Evolutionary conservation across 1,139 yeast genomes (phyloP).

Genomic region (Zygoascus hellenicus): DNA sequence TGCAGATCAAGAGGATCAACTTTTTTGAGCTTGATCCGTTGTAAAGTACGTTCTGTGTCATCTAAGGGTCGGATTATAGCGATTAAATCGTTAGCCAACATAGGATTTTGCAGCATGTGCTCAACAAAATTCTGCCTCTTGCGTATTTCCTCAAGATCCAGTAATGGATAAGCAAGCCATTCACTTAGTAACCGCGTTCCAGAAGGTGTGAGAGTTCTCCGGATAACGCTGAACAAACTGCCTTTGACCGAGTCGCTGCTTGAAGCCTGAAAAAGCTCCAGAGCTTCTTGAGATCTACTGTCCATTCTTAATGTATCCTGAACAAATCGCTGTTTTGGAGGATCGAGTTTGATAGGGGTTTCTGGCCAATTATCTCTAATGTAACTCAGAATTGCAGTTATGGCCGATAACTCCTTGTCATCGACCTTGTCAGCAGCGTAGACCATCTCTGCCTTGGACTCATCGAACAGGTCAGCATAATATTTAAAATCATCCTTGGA

Average conservation of each 20-base stretch:
- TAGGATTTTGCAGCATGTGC: constrained; percentile 42
- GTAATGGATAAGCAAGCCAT: constrained; percentile 81
- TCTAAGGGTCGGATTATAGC: constrained; percentile 33
- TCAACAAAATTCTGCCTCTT: constrained; percentile 59
- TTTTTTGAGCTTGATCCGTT: constrained; percentile 42
- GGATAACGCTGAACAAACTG: constrained; percentile 60
- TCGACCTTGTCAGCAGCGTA: constrained; percentile 22
- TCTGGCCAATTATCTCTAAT: constrained; percentile 55
- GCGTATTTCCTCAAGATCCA: constrained; percentile 50
- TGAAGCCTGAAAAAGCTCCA: constrained; percentile 60
- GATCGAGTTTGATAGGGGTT: constrained; percentile 42
- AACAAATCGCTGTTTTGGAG: constrained; percentile 48
- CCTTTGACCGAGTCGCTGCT: constrained; percentile 60
- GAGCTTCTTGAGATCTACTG: constrained; percentile 70
- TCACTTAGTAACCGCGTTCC: constrained; percentile 73
- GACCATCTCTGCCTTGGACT: constrained; percentile 17
- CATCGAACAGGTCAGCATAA: constrained; percentile 19
- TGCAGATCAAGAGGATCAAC: constrained; percentile 44
- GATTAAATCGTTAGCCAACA: constrained; percentile 35
- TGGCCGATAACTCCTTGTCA: constrained; percentile 46
- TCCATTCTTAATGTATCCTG: constrained; percentile 68
- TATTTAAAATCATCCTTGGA: constrained; percentile 26
- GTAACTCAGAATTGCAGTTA: constrained; percentile 51
- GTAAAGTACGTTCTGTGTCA: constrained; percentile 52
- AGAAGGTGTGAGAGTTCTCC: constrained; percentile 69